Evolutionary conservation across 768 basidiomycete species (phyloP).

Genomic region (Phallus indusiatus): DNA sequence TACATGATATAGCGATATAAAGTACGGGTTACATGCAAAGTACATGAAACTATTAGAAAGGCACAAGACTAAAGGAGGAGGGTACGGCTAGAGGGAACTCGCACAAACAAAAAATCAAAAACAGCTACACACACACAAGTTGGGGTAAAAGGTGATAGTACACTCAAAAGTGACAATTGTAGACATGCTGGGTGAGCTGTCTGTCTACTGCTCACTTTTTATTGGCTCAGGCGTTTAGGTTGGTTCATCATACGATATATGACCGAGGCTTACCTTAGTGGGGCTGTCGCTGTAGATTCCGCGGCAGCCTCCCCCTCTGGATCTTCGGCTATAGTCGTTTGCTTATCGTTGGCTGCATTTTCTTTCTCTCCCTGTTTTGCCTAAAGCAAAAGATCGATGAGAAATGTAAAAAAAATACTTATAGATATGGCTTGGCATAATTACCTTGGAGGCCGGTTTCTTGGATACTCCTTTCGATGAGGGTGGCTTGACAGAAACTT

Average conservation of each 20-base stretch:
- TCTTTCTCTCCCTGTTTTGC: constrained; percentile 1
- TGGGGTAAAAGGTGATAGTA: no score
- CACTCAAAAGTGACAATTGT: no score
- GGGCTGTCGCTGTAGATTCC: background rate
- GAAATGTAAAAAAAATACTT: background rate
- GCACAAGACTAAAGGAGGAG: background rate
- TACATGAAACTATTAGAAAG: background rate
- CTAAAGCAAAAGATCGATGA: background rate
- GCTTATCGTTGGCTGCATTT: background rate
- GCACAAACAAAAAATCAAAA: background rate
- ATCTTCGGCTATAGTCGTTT: constrained; percentile 2
- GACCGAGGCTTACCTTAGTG: background rate
- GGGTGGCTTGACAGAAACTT: background rate
- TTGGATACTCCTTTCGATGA: background rate
- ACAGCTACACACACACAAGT: no score
- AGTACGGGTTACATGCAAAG: background rate
- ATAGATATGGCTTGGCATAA: background rate
- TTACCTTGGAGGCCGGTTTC: constrained; percentile 7
- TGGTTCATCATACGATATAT: background rate
- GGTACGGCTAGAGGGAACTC: background rate
- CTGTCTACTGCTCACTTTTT: no score
- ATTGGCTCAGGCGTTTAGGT: no score
- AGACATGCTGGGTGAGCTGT: no score
- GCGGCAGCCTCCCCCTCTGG: constrained; percentile 6
- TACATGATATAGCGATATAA: background rate